Evolutionary conservation across 78 protist genomes (phyloP).

Genomic region (Monosiga brevicollis): DNA sequence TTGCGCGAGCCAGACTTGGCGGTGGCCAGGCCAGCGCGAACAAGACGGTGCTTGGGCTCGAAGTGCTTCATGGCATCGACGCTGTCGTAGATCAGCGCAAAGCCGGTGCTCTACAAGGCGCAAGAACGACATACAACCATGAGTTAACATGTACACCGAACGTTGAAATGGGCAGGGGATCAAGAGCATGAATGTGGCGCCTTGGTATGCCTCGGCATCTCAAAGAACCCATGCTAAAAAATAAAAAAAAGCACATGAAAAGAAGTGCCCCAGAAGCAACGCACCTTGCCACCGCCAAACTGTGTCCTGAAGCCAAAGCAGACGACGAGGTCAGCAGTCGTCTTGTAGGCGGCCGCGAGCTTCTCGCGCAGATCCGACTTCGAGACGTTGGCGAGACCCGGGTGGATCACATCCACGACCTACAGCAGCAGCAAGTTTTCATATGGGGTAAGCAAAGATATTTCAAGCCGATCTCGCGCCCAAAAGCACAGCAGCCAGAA

Average conservation of each 20-base stretch:
- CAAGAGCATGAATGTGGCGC: too few relatives aligned
- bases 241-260: not conserved
- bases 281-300: slow-evolving; percentile 91
- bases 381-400: slow-evolving; percentile 75
- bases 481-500: too few relatives aligned
- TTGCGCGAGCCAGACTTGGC: slow-evolving; percentile 56
- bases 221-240: too few relatives aligned
- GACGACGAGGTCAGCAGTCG: slow-evolving; percentile 60
- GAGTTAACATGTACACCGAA: too few relatives aligned
- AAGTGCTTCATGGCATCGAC: slow-evolving; percentile 65
- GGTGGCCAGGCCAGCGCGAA: slow-evolving; percentile 48
- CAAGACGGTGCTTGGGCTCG: slow-evolving; percentile 84
- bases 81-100: slow-evolving; percentile 90
- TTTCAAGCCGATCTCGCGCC: too few relatives aligned
- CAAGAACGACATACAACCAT: too few relatives aligned
- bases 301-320: slow-evolving; percentile 82
- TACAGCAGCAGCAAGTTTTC: too few relatives aligned
- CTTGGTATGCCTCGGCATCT: too few relatives aligned
- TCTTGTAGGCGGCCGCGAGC: slow-evolving; percentile 86
- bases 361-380: slow-evolving; percentile 69
- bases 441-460: not conserved
- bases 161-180: too few relatives aligned
- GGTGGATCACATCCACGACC: slow-evolving; percentile 89
- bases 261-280: not conserved
- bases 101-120: slow-evolving; percentile 72